These are phyloP conservation scores for Geotrichum citri-aurantii DNA, from an alignment of 1,139 yeast genomes.

Conservation along the genomic window DNA sequence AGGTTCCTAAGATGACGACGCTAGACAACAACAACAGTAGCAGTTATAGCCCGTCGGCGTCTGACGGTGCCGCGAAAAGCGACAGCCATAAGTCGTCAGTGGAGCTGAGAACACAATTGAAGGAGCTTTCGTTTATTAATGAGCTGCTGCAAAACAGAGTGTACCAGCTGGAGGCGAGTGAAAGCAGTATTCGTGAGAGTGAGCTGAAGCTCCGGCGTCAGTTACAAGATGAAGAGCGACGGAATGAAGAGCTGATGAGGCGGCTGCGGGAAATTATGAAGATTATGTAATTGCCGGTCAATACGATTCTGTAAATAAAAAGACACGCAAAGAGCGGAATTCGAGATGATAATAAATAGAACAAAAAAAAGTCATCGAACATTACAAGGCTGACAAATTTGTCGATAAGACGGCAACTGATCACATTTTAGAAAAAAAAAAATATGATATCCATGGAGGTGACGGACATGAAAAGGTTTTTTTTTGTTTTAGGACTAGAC, in stretches of 20 bases:
- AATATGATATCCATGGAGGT: too few relatives aligned
- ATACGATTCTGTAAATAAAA: not conserved
- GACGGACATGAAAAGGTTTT: too few relatives aligned
- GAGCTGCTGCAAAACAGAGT: constrained; percentile 79
- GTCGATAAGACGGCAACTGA: too few relatives aligned
- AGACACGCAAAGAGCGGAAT: too few relatives aligned
- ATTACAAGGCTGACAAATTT: too few relatives aligned
- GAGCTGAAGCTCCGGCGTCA: constrained; percentile 21
- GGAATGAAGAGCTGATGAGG: constrained; percentile 4
- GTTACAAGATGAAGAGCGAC: constrained; percentile 14
- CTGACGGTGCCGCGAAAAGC: not conserved
- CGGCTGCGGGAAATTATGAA: not conserved
- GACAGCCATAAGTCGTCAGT: not conserved
- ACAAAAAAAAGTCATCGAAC: too few relatives aligned
- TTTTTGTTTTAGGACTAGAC: too few relatives aligned
- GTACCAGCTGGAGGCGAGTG: constrained; percentile 69
- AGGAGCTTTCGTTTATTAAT: constrained; percentile 83
- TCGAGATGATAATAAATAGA: too few relatives aligned
- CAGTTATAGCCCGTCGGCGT: not conserved
- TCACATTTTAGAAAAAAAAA: too few relatives aligned
- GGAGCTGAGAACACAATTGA: constrained; percentile 28
- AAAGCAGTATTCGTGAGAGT: constrained; percentile 37
- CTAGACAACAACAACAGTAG: not conserved
- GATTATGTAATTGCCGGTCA: not conserved
- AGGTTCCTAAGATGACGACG: constrained; percentile 26